Evolutionary conservation across 805 yeast species (phyloP), one percentile per base, ranked within the genome.

Genomic region (Metschnikowia aberdeeniae): DNA sequence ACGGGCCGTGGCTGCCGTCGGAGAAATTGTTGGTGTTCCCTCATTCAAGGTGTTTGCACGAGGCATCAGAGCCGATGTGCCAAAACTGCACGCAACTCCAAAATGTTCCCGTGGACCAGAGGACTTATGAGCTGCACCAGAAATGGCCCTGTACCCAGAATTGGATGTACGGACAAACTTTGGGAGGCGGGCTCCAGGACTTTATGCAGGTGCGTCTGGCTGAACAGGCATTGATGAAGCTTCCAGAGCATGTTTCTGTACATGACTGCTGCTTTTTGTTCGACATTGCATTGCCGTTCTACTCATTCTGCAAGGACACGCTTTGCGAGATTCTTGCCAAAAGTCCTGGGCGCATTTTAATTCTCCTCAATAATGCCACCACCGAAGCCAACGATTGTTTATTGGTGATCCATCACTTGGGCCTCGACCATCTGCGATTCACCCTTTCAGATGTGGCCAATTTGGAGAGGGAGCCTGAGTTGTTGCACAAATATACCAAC

Each of bases 171-270:
- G 75, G 75, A 2, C 44, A 42, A 10, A 64, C 63, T 38, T 39
- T 70, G 4, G 65, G 69, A 40, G 75, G 75, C 7, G 75, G 75
- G 3, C 51, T 70, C 14, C 74, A 69, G 50, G 73, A 70, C 36
- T 64, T 49, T 45, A 49, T 70, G 27, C 56, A 59, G 31, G 54
- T 70, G 3, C 53, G 52, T 7, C 38, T 52, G 35, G 66, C 72
- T 0, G 52, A 55, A 13, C 41, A 57, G 26, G 45, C 58, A 19
- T 51, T 69, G 35, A 51, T 70, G 10, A 49, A 47, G 14, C 45
- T 69, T 3, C 72, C 73, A 1, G 49, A 46, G 5, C 57, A 54
- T 37, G 57, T 69, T 10, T 61, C 68, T 36, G 49, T 63, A 20
- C 75, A 70, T 49, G 75, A 70, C 49, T 57, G 61, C 33, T 63